Base-by-base conservation (phyloP, 257 asterid genomes). In the Mitragyna speciosa region DNA sequence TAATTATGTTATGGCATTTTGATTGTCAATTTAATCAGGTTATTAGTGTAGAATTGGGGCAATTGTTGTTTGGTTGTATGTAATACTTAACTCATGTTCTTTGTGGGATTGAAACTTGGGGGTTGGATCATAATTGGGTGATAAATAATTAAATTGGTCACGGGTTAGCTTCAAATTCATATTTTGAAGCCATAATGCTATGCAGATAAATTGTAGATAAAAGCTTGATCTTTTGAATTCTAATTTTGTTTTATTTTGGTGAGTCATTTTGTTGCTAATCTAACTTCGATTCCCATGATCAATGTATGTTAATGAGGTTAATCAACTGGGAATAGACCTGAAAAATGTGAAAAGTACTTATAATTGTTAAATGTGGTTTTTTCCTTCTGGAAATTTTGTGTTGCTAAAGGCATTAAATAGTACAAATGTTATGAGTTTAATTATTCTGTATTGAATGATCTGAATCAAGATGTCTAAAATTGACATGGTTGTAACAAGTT, bases 41-140 rank as follows among this genome's bases (percentile, higher is more conserved):
- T 24, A 73, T 80, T 33, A 66, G 17, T 70, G 63, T 5, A 43
- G 58, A 73, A 73, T 24, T 51, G 33, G 56, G 64, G 70, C 16
- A 12, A 54, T 74, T 47, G 59, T 36, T 65, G 28, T 36, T 65
- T 64, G 7, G 2, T 41, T 76, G 73, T 10, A 11, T 26, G 22
- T 51, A 28, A 39, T 66, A 4, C 64, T 28, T 3, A 43, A 61
- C n/a, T 22, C n/a, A 12, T 72, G 51, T 59, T 61, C 20, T 41
- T 24, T 2, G 5, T 72, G 28, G 28, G 47, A n/a, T 52, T 6
- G 48, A 58, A 78, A 36, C 30, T 39, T 69, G 49, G 19, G 8
- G 65, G 4, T 12, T 56, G 76, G 26, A 58, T 45, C 30, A 36
- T 72, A 58, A 49, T 64, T 72, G 61, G 17, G 47, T 36, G 48